These are phyloP conservation scores for Styphnolobium japonicum DNA, from an alignment of 306 rosid genomes.

Conservation along the genomic window DNA sequence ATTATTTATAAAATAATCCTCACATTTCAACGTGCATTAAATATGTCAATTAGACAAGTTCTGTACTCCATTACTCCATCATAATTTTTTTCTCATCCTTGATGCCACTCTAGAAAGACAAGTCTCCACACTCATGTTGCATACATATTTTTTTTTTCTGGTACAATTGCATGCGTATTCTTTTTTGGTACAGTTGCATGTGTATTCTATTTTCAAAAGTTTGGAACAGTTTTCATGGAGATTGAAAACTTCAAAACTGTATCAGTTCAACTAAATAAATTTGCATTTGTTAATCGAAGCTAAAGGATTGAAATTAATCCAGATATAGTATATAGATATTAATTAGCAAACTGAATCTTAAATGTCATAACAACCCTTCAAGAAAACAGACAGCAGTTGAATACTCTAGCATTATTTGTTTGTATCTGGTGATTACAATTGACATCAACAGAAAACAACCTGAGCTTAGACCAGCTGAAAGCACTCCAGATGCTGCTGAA, in stretches of 20 bases:
- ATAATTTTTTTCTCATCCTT: conserved; percentile 8
- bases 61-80: background rate
- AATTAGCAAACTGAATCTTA: background rate
- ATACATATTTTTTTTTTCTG: background rate
- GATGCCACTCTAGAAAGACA: conserved; percentile 1
- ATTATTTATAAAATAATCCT: background rate
- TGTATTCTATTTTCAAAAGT: background rate
- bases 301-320: background rate
- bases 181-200: too few species aligned
- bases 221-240: background rate
- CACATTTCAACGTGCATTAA: background rate
- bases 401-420: background rate
- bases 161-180: too few species aligned
- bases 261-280: background rate
- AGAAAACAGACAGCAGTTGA: conserved; percentile 8
- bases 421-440: background rate
- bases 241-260: background rate
- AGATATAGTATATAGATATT: background rate
- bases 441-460: conserved; percentile 43
- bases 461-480: conserved; percentile 78
- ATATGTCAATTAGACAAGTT: background rate
- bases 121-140: background rate
- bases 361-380: background rate
- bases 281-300: background rate
- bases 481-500: conserved; percentile 92